Percentiles rank a stretch among this genome's conserved stretches.
Evolutionary conservation across 2,329 filamentous ascomycete genomes (phyloP).

Genomic region (Purpureocillium takamizusanense): DNA sequence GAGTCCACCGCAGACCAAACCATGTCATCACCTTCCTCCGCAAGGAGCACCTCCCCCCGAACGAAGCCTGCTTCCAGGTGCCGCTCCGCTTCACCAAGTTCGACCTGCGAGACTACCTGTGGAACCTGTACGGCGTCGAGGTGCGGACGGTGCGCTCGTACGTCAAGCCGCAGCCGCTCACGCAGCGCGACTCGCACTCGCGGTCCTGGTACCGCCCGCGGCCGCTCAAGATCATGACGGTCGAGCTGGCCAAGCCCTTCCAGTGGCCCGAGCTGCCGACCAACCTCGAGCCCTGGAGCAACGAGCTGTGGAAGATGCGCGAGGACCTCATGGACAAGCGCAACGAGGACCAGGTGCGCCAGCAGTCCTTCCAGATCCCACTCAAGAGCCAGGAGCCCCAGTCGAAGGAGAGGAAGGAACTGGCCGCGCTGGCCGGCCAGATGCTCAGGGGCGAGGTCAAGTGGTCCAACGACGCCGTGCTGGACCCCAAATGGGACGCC

Average conservation of each 20-base stretch:
- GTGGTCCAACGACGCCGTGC: conserved; percentile 44
- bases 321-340: conserved; percentile 36
- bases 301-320: conserved; percentile 46
- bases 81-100: conserved; percentile 92
- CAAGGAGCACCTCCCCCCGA: conserved; percentile 61
- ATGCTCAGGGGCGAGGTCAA: conserved; percentile 50
- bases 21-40: conserved; percentile 73
- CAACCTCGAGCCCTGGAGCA: conserved; percentile 56
- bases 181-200: conserved; percentile 37
- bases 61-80: conserved; percentile 82
- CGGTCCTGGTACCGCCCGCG: conserved; percentile 61
- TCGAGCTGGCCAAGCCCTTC: conserved; percentile 81
- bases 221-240: conserved; percentile 85
- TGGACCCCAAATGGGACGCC: conserved; percentile 39
- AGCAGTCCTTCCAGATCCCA: conserved; percentile 24
- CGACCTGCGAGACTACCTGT: conserved; percentile 91
- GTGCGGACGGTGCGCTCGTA: conserved; percentile 66
- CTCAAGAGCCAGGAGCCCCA: conserved; percentile 31
- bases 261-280: conserved; percentile 69
- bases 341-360: conserved; percentile 21
- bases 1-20: conserved; percentile 75
- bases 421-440: conserved; percentile 56
- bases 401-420: conserved; percentile 29
- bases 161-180: conserved; percentile 55
- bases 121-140: conserved; percentile 72